Percentiles rank a stretch among this genome's conserved stretches.
phyloP scores from a whole-genome alignment of 2,329 filamentous ascomycete genomes.

The Mycosphaerella arachidis region DNA sequence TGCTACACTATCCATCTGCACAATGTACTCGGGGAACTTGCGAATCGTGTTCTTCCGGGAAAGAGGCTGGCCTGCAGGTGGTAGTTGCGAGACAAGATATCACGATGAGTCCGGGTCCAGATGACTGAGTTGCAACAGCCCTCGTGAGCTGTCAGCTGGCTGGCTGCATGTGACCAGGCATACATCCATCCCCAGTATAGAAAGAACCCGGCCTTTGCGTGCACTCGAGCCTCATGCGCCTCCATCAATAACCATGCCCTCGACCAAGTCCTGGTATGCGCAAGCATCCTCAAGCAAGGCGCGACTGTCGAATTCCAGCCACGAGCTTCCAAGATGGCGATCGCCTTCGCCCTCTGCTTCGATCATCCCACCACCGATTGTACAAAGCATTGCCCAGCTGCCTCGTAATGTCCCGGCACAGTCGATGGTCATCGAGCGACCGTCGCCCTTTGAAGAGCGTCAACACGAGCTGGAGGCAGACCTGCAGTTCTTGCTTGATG shows the following conservation, averaged over 20 bases:
- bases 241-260: not conserved
- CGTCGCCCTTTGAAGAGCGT: conserved; percentile 37
- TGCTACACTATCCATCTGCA: no score
- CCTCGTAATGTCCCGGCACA: conserved; percentile 21
- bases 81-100: not conserved
- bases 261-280: conserved; percentile 29
- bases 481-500: conserved; percentile 57
- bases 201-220: not conserved
- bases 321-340: conserved; percentile 33
- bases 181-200: not conserved
- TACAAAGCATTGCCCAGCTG: conserved; percentile 28
- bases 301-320: conserved; percentile 20
- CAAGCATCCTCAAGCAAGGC: conserved; percentile 22
- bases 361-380: conserved; percentile 34
- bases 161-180: not conserved
- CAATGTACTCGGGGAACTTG: no score
- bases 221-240: not conserved
- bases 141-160: not conserved
- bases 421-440: conserved; percentile 43
- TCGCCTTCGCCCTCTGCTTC: conserved; percentile 30
- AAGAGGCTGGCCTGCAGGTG: not conserved
- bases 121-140: not conserved
- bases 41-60: not conserved
- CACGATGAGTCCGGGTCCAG: not conserved
- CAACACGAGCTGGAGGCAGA: conserved; percentile 53